phyloP scores from a whole-genome alignment of 2,329 filamentous ascomycete genomes.

The Alternaria gaisen region DNA sequence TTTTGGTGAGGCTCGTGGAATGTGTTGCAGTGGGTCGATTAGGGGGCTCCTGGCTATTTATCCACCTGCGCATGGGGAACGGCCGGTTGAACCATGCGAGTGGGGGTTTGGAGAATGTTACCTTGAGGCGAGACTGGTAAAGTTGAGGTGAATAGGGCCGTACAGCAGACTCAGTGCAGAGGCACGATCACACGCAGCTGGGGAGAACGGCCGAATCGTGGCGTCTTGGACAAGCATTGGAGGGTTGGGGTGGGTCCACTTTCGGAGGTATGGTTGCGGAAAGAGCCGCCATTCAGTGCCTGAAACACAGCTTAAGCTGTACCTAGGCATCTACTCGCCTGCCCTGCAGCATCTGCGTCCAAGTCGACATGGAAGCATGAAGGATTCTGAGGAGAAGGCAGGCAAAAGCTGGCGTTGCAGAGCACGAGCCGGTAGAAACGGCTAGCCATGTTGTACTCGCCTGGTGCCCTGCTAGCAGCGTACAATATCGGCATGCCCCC shows the following conservation, averaged over 20 bases:
- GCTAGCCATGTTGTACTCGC: slow-evolving; percentile 12
- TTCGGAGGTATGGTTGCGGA: slow-evolving; percentile 22
- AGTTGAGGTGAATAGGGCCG: slow-evolving; percentile 3
- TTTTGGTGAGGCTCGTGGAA: slow-evolving; percentile 6
- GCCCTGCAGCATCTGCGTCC: neutral
- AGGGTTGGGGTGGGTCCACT: slow-evolving; percentile 12
- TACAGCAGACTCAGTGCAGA: neutral
- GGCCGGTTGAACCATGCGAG: neutral
- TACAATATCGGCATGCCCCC: slow-evolving; percentile 5
- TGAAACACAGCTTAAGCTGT: slow-evolving; percentile 11
- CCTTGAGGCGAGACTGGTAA: neutral
- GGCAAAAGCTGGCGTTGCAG: slow-evolving; percentile 6
- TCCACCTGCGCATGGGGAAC: slow-evolving; percentile 8
- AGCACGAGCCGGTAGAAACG: slow-evolving; percentile 15
- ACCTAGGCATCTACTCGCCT: neutral
- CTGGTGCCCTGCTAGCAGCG: slow-evolving; percentile 6
- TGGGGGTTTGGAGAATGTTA: neutral
- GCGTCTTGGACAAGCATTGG: slow-evolving; percentile 8
- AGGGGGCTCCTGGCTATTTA: slow-evolving; percentile 7
- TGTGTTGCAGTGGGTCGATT: slow-evolving; percentile 5
- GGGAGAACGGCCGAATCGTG: neutral
- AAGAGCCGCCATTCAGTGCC: slow-evolving; percentile 16
- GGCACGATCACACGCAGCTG: slow-evolving; percentile 1
- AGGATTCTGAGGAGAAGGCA: neutral
- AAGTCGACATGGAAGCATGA: neutral